Conservation (phyloP, 2,329 filamentous ascomycete species). For the Dissoconium aciculare region DNA sequence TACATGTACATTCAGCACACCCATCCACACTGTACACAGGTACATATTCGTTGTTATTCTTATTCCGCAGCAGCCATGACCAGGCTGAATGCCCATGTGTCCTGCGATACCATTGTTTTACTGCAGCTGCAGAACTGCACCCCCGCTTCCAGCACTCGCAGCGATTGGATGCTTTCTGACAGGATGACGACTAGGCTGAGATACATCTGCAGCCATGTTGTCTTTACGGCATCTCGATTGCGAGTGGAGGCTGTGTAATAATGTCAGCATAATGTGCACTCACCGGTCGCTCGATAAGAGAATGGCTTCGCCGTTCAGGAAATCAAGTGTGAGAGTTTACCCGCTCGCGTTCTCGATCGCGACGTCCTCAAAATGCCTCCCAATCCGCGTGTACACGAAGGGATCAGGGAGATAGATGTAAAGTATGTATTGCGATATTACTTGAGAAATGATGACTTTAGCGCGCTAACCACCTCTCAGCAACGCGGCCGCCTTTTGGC, state of each 20-base stretch:
- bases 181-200: background rate
- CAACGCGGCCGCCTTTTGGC: background rate
- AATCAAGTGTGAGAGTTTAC: background rate
- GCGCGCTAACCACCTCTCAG: background rate
- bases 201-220: background rate
- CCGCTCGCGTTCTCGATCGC: background rate
- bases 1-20: no score
- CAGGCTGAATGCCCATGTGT: background rate
- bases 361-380: background rate
- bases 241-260: background rate
- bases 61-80: no score
- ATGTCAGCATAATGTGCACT: background rate
- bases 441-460: background rate
- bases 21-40: no score
- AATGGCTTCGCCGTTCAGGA: background rate
- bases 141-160: background rate
- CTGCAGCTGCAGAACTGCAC: background rate
- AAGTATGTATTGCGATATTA: background rate
- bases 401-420: conserved; percentile 1
- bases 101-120: background rate
- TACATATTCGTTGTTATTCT: no score
- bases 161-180: background rate
- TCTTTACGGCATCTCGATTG: background rate
- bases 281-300: background rate
- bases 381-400: background rate